phyloP scores from a whole-genome alignment of 2,329 filamentous ascomycete genomes.

The Xylariaceae sp. region DNA sequence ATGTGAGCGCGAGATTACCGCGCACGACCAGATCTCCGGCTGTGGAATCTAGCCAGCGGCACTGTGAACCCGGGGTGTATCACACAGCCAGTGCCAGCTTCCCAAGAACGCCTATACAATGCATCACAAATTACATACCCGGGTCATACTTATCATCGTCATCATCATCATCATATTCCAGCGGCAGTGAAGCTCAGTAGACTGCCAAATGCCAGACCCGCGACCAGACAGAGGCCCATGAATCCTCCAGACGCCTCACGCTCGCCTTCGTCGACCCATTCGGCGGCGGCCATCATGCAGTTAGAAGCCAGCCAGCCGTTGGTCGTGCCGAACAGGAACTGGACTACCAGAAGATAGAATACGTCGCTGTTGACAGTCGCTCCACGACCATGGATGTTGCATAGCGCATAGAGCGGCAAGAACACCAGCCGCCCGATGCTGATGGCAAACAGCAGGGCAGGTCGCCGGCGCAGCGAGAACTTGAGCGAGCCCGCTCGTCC shows the following conservation, averaged over 20 bases:
- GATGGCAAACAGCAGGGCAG: conserved; percentile 59
- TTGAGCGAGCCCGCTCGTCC: conserved; percentile 62
- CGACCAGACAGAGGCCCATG: conserved; percentile 86
- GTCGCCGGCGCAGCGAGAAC: conserved; percentile 50
- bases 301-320: conserved; percentile 83
- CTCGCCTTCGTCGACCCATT: conserved; percentile 76
- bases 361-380: conserved; percentile 70
- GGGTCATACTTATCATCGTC: conserved; percentile 10
- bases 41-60: no score
- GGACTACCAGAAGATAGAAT: conserved; percentile 81
- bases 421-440: conserved; percentile 60
- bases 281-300: conserved; percentile 84
- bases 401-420: conserved; percentile 80
- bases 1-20: no score
- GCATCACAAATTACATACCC: no score
- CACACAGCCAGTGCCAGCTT: no score
- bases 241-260: conserved; percentile 85
- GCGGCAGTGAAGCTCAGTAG: conserved; percentile 75
- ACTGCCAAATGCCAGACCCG: conserved; percentile 77
- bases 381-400: conserved; percentile 74
- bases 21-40: no score
- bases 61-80: no score
- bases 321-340: conserved; percentile 73
- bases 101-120: no score
- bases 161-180: conserved; percentile 30